Percentiles rank a stretch among this genome's conserved stretches.
phyloP scores from a whole-genome alignment of 768 basidiomycete species.

The Trametes sanguinea region DNA sequence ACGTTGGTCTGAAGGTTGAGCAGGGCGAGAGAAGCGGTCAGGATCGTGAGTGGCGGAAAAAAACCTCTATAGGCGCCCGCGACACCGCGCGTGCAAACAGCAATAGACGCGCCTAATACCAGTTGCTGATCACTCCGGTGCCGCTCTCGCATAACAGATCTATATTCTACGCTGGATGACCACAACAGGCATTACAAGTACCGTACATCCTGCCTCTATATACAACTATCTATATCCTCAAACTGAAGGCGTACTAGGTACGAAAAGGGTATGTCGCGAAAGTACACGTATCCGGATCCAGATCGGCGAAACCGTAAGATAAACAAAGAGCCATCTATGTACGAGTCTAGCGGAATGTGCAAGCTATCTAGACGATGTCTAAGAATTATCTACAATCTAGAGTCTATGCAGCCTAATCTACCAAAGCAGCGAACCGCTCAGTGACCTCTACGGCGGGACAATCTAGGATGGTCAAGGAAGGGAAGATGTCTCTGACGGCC shows the following conservation, averaged over 20 bases:
- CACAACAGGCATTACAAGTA: not conserved
- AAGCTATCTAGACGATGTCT: not conserved
- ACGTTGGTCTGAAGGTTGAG: too few species aligned
- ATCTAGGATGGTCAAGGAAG: constrained; percentile 10
- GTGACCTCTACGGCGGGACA: constrained; percentile 3
- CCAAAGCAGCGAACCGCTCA: constrained; percentile 8
- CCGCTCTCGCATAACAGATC: not conserved
- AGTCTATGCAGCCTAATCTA: not conserved
- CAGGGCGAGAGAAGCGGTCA: too few species aligned
- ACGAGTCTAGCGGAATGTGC: too few species aligned
- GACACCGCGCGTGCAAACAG: too few species aligned
- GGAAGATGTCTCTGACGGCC: constrained; percentile 9
- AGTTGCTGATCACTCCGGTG: not conserved
- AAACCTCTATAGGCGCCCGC: too few species aligned
- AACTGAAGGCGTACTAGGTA: too few species aligned
- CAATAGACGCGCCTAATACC: not conserved
- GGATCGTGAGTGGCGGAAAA: too few species aligned
- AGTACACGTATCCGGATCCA: too few species aligned
- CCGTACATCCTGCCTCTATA: not conserved
- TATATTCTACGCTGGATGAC: not conserved
- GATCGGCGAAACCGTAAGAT: too few species aligned
- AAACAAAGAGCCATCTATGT: too few species aligned
- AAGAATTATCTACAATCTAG: not conserved
- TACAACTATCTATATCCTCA: too few species aligned
- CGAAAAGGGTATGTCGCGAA: not conserved